Base-by-base conservation (phyloP, 352 stramenopile species). In the Elongisporangium undulatum region DNA sequence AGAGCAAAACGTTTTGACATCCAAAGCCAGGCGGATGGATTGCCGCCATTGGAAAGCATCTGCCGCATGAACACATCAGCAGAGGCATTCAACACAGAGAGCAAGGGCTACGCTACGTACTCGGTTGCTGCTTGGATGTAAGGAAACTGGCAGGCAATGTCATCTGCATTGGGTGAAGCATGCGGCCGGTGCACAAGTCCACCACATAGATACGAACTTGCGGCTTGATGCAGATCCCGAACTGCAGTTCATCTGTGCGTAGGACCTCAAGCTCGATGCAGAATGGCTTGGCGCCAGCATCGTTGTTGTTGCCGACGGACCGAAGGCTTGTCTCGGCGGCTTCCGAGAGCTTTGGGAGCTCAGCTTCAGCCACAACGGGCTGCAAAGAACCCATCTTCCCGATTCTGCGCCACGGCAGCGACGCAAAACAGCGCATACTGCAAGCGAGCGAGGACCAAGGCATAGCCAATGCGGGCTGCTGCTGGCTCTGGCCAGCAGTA, bases 11-110 rank as follows among this genome's bases (percentile, higher is more conserved):
- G 73, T 66, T 4, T 39, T 49, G 38, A 86, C 59, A 48, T 67
- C 55, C n/a, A 77, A 22, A 1, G 66, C 56, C 19, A 83, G 62
- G 13, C 48, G 34, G 6, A 85, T 59, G 23, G 67, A 20, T 69
- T 85, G 56, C 34, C 75, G 71, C 81, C 81, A 90, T 61, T 78
- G 69, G 34, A 90, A 85, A 0, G 67, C 59, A 49, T 85, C 75
- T 84, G 53, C 4, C 17, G 45, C n/a, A 21, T 16, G 55, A 49
- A 24, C 29, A 26, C 21, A 53, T n/a, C 29, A 51, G 17, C 23
- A 10, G 13, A 50, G 8, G 10, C 29, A 10, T 21, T 49, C 22
- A 16, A 41, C 22, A 20, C 2, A 16, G 12, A 63, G 3, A 7
- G 13, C n/a, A 19, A 12, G 1, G 9, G 12, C 4, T 6, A 45